Evolutionary conservation across 129 eudicot species (phyloP), one percentile per base, ranked within the genome.

Genomic region (Centella asiatica): DNA sequence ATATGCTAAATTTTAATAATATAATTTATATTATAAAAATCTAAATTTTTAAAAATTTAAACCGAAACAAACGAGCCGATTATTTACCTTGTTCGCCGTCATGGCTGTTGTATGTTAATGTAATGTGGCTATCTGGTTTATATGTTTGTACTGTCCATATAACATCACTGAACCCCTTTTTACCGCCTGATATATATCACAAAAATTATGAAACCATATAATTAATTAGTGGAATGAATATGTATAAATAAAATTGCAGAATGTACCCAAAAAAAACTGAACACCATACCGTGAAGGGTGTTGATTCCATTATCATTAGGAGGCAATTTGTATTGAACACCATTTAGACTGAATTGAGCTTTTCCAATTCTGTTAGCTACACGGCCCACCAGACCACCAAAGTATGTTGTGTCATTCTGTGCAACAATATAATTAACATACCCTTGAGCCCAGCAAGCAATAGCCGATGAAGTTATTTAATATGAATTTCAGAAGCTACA

Each of bases 231-330:
- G 36, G 17, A 29, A 18, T 27, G 5, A 12, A 34, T 42, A 44
- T 17, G 2, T 26, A 14, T 5, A 26, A 14, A n/a, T 34, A 52
- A 20, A 4, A 8, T 10, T 10, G 8, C 12, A 6, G 14, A 2
- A 34, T 7, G 40, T 34, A 34, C 10, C 6, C 10, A 36, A n/a
- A n/a, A n/a, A n/a, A n/a, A n/a, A n/a, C n/a, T n/a, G n/a, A n/a
- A n/a, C n/a, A n/a, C n/a, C 10, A 31, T 49, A 87, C 95, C 95
- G 54, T 87, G 95, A 33, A 87, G 90, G 22, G 83, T 87, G 74
- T 80, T 76, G 6, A 69, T 77, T 31, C 88, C 92, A 47, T 81
- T 68, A 66, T 83, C 81, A 47, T 83, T 87, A 4, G 79, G 71
- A 9, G 78, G 67, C 45, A 83, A 42, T 19, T 87, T 52, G 63